Evolutionary conservation across 148 eudicot genomes (phyloP).

Genomic region (Rhododendron ovatum): DNA sequence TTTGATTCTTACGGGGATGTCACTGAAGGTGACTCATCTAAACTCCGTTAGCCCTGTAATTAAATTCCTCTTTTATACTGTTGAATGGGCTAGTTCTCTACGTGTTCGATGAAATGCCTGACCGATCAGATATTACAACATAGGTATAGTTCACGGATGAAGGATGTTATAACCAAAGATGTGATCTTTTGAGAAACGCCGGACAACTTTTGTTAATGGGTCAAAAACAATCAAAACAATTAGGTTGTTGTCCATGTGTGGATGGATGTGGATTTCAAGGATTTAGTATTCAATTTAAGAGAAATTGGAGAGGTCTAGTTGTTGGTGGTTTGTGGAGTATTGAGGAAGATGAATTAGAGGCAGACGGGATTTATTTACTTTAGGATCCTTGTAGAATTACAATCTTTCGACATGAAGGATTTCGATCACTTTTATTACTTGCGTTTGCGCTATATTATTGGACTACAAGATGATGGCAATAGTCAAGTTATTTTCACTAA

Average conservation of each 20-base stretch:
- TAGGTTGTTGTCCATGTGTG: background rate
- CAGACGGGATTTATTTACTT: background rate
- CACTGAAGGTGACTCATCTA: constrained; percentile 43
- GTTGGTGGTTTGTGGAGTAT: background rate
- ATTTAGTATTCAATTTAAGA: background rate
- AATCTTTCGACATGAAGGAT: background rate
- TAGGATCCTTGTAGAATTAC: background rate
- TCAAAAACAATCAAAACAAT: background rate
- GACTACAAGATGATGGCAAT: no score
- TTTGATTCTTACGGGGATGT: constrained; percentile 70
- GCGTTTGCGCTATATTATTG: background rate
- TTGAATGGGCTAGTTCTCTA: background rate
- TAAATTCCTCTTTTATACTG: background rate
- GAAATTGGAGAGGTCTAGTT: background rate
- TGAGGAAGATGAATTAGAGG: background rate
- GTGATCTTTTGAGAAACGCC: background rate
- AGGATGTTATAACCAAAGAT: background rate
- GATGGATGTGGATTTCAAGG: background rate
- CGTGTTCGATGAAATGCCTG: constrained; percentile 34
- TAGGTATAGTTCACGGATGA: background rate
- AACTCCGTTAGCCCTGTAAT: background rate
- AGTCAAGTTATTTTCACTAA: no score
- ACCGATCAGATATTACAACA: background rate
- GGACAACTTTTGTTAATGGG: background rate
- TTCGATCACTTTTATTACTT: background rate